Conservation (phyloP, 306 rosid genomes). For the Trifolium pratense region DNA sequence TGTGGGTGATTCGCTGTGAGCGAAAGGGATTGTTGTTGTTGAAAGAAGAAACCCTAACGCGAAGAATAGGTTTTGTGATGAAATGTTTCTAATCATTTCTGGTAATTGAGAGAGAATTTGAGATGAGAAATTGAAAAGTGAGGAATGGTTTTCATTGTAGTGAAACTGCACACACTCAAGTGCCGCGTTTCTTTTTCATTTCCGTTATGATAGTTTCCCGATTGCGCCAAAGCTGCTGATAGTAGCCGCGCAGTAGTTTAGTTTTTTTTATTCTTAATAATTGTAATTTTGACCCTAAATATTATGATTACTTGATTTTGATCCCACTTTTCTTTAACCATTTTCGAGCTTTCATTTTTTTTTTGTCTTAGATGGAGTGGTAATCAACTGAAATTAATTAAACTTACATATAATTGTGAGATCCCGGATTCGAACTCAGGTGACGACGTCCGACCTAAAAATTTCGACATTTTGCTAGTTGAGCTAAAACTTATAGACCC, state of each 20-base stretch:
- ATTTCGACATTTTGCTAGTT: too few species aligned
- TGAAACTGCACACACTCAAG: not conserved
- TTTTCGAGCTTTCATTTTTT: too few species aligned
- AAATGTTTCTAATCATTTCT: slow-evolving; percentile 35
- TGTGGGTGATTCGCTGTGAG: slow-evolving; percentile 69
- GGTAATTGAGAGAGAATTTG: slow-evolving; percentile 12
- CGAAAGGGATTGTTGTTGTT: slow-evolving; percentile 32
- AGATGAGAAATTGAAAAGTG: slow-evolving; percentile 4
- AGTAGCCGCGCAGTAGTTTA: not conserved
- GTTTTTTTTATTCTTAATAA: too few species aligned
- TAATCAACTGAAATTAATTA: too few species aligned
- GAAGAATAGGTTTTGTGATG: slow-evolving; percentile 1
- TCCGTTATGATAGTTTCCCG: not conserved
- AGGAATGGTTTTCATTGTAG: slow-evolving; percentile 3
- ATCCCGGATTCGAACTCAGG: too few species aligned
- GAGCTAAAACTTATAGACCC: too few species aligned
- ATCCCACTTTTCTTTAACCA: too few species aligned
- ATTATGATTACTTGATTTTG: too few species aligned
- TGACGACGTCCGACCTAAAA: too few species aligned
- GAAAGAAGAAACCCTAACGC: slow-evolving; percentile 54
- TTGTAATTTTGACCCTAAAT: too few species aligned
- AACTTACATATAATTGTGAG: too few species aligned
- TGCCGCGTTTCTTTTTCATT: not conserved
- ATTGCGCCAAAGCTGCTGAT: not conserved
- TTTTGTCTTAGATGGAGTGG: too few species aligned